Evolutionary conservation across 768 basidiomycete species (phyloP).

Genomic region (Mycena metata): DNA sequence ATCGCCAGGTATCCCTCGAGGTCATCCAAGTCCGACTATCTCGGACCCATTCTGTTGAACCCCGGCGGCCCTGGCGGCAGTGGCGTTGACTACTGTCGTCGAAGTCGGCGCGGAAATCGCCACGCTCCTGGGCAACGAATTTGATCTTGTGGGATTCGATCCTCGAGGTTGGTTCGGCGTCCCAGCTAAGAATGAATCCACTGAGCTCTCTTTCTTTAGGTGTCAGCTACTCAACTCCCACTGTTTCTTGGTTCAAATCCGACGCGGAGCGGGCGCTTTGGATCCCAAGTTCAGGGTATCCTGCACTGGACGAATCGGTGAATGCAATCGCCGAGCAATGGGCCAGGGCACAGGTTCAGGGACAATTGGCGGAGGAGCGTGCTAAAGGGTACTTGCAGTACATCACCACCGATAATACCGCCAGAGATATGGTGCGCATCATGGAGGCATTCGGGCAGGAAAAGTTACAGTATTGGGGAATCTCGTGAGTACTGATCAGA

Average conservation of each 20-base stretch:
- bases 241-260: constrained; percentile 1
- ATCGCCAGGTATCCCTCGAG: constrained; percentile 8
- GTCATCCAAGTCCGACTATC: constrained; percentile 3
- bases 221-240: background rate
- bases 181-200: too few species aligned
- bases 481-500: constrained; percentile 16
- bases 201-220: background rate
- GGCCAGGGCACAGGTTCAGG: constrained; percentile 49
- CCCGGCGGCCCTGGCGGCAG: constrained; percentile 20
- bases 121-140: constrained; percentile 9
- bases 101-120: background rate
- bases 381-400: constrained; percentile 41
- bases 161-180: constrained; percentile 20
- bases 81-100: constrained; percentile 16
- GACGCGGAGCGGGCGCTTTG: constrained; percentile 19
- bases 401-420: constrained; percentile 55
- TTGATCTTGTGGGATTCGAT: constrained; percentile 26
- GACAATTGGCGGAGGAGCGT: constrained; percentile 48
- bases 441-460: constrained; percentile 47
- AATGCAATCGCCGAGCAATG: constrained; percentile 46
- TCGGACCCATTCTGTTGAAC: constrained; percentile 17
- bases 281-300: background rate
- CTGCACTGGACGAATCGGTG: constrained; percentile 39
- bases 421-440: constrained; percentile 55
- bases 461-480: constrained; percentile 49